Evolutionary conservation across 1,139 yeast species (phyloP), one percentile per base, ranked within the genome.

Genomic region (Saccharomyces hybrid): DNA sequence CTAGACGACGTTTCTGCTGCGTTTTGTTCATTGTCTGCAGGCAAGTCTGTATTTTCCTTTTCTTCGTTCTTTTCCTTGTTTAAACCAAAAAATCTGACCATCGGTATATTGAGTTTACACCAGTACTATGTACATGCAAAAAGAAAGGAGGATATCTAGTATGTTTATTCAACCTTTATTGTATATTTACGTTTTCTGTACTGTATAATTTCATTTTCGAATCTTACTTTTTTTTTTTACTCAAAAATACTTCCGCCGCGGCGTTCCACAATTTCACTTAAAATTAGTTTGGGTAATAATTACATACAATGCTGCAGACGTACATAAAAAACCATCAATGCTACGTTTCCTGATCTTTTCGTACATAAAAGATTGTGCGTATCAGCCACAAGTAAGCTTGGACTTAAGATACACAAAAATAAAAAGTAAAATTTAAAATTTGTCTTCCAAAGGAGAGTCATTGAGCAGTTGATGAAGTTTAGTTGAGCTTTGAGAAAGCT

Each of bases 391-490:
- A 26, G 19, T 7, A 38, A 11, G 19, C 25, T 9, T 16, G 25
- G n/a, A 11, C 44, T 5, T 38, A 19, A 9, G 25, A 38, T 8
- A 34, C 44, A 14, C 19, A 8, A 32, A 32, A 32, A 26, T 26
- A 26, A 19, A 38, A 19, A 19, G 25, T 23, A 8, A 9, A 9
- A 5, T 8, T 38, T 9, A 38, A 19, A 38, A 38, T 38, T 38
- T 38, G 25, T 38, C 44, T 38, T 38, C 44, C 9, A 38, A 19
- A 38, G 73, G 72, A 2, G 73, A 70, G 13, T 68, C 70, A 3
- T 69, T 65, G 34, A 73, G 64, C 48, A 73, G 56, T 53, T 70
- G 70, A 55, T 70, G 70, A 4, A 68, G 63, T 38, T 59, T 58
- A 50, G 65, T 61, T 31, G 59, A 55, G 2, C 59, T 61, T 26